Conservation (phyloP, 768 basidiomycete species). For the Amanita brunnescens region DNA sequence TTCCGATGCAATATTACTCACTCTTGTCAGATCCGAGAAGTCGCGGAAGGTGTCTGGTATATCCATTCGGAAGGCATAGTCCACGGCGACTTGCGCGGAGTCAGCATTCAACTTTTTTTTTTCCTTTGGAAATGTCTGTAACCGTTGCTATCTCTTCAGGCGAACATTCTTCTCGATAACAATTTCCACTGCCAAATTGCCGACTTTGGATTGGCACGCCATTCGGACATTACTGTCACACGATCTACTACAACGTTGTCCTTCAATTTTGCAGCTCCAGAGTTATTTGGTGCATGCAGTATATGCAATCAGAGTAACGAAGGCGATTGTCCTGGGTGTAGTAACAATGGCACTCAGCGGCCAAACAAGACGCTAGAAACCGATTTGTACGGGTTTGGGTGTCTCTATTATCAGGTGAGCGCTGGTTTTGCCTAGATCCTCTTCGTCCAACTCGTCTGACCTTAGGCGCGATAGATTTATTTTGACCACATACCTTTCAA, state of each 20-base stretch:
- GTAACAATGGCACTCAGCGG: too few relatives aligned
- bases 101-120: neutral
- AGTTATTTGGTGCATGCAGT: neutral
- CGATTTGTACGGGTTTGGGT: neutral
- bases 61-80: slow-evolving; percentile 4
- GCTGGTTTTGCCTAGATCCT: neutral
- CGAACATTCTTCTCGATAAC: neutral
- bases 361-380: neutral
- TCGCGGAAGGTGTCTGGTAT: slow-evolving; percentile 1
- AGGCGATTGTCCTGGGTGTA: too few relatives aligned
- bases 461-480: too few relatives aligned
- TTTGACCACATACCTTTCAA: too few relatives aligned
- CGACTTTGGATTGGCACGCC: slow-evolving; percentile 1
- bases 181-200: neutral
- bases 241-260: neutral
- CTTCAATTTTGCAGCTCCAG: slow-evolving; percentile 1
- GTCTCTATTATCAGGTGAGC: neutral
- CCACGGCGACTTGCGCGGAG: slow-evolving; percentile 4
- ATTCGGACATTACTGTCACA: neutral
- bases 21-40: neutral
- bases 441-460: too few relatives aligned
- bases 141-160: neutral
- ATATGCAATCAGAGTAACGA: neutral
- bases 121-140: too few relatives aligned
- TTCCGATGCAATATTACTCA: neutral